These are phyloP conservation scores for Platanus orientalis DNA, from an alignment of 164 flowering plant species.

Conservation along the genomic window DNA sequence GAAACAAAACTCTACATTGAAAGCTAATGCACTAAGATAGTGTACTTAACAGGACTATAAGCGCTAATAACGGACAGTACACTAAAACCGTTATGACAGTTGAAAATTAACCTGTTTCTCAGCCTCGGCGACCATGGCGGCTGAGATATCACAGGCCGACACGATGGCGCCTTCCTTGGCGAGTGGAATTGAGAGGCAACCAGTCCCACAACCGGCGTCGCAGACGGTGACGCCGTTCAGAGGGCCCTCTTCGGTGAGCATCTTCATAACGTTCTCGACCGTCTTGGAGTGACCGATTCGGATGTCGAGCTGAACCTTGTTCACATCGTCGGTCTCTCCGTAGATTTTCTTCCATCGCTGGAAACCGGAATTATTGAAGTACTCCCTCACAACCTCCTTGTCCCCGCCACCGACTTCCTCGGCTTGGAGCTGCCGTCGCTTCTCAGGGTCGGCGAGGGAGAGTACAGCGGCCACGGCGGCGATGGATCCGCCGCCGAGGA, in stretches of 20 bases:
- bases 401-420: conserved; percentile 97
- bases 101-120: conserved; percentile 44
- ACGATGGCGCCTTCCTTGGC: conserved; percentile 87
- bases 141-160: conserved; percentile 49
- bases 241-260: conserved; percentile 69
- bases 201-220: conserved; percentile 98
- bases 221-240: conserved; percentile 70
- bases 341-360: conserved; percentile 94
- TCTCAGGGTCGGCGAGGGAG: conserved; percentile 82
- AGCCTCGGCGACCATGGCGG: conserved; percentile 96
- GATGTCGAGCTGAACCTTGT: conserved; percentile 84
- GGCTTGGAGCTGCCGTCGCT: conserved; percentile 77
- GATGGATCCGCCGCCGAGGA: conserved; percentile 69
- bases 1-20: too few species aligned
- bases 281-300: conserved; percentile 85
- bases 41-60: too few species aligned
- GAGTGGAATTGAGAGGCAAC: conserved; percentile 72
- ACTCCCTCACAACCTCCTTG: conserved; percentile 90
- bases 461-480: conserved; percentile 78
- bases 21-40: too few species aligned
- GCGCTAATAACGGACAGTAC: too few species aligned
- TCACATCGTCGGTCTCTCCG: conserved; percentile 93
- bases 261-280: conserved; percentile 66
- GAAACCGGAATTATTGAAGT: conserved; percentile 85
- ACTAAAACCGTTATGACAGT: too few species aligned